These are phyloP conservation scores for Deinandra increscens DNA, from an alignment of 129 eudicot species.

Conservation along the genomic window DNA sequence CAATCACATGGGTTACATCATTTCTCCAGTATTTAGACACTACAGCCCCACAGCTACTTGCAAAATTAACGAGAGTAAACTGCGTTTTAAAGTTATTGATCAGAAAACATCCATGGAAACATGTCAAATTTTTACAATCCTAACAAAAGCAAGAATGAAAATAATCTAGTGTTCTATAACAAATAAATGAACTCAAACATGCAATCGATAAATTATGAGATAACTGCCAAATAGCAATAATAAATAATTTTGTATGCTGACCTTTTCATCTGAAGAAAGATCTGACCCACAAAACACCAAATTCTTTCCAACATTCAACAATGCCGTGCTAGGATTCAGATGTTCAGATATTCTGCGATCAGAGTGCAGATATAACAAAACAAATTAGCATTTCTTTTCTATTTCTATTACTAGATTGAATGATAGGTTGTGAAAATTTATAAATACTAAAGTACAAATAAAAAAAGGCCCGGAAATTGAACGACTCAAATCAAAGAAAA, in stretches of 20 bases:
- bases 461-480: not conserved
- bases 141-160: not conserved
- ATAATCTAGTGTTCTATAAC: not conserved
- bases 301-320: constrained; percentile 35
- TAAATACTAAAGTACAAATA: not conserved
- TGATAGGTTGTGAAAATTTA: not conserved
- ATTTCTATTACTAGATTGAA: not conserved
- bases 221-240: not conserved
- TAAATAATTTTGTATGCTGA: constrained; percentile 18
- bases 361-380: constrained; percentile 16
- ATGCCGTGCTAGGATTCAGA: constrained; percentile 34
- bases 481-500: not conserved
- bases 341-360: constrained; percentile 34
- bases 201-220: constrained; percentile 1
- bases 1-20: constrained; percentile 84
- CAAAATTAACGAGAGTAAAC: constrained; percentile 61
- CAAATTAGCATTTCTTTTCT: not conserved
- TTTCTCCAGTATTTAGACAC: constrained; percentile 63
- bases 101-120: not conserved
- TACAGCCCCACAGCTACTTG: constrained; percentile 54
- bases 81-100: constrained; percentile 27
- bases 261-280: constrained; percentile 79
- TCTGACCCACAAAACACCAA: constrained; percentile 84
- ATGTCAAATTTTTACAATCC: not conserved
- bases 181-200: not conserved